These are phyloP conservation scores for Yarrowia sp. DNA, from an alignment of 805 yeast genomes.

Conservation along the genomic window DNA sequence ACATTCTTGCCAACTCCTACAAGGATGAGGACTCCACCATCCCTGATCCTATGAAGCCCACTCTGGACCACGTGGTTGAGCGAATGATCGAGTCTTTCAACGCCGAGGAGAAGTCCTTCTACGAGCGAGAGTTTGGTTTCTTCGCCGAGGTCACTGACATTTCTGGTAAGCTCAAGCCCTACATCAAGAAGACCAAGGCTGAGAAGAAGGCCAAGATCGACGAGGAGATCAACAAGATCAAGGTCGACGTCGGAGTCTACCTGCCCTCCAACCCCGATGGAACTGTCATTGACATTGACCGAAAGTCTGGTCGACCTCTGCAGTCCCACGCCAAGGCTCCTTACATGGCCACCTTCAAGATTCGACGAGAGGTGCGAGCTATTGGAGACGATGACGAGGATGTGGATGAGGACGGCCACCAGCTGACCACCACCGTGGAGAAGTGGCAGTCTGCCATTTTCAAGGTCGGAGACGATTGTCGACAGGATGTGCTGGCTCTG, in stretches of 20 bases:
- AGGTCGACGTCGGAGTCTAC: conserved; percentile 81
- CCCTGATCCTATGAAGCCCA: conserved; percentile 85
- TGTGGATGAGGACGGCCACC: conserved; percentile 43
- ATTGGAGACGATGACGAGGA: conserved; percentile 46
- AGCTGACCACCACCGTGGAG: conserved; percentile 54
- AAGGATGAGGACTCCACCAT: conserved; percentile 84
- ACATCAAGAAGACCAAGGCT: conserved; percentile 89
- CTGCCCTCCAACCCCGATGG: conserved; percentile 98
- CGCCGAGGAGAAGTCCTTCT: conserved; percentile 67
- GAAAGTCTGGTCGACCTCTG: conserved; percentile 90
- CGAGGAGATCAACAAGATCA: conserved; percentile 86
- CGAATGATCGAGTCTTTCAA: conserved; percentile 69
- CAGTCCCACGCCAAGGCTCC: conserved; percentile 99
- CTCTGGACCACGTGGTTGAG: conserved; percentile 72
- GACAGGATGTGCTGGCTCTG: conserved; percentile 94
- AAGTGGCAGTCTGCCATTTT: conserved; percentile 95
- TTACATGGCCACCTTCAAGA: conserved; percentile 93
- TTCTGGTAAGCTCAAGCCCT: conserved; percentile 94
- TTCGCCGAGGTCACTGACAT: conserved; percentile 91
- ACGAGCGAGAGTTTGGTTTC: conserved; percentile 83
- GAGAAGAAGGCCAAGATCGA: conserved; percentile 96
- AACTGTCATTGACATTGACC: conserved; percentile 84
- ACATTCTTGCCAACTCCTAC: conserved; percentile 90
- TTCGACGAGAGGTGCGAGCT: conserved; percentile 62
- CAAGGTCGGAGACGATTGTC: conserved; percentile 98